Evolutionary conservation across 192 early-diverging fungal species (phyloP).

Genomic region (Entomortierella lignicola): DNA sequence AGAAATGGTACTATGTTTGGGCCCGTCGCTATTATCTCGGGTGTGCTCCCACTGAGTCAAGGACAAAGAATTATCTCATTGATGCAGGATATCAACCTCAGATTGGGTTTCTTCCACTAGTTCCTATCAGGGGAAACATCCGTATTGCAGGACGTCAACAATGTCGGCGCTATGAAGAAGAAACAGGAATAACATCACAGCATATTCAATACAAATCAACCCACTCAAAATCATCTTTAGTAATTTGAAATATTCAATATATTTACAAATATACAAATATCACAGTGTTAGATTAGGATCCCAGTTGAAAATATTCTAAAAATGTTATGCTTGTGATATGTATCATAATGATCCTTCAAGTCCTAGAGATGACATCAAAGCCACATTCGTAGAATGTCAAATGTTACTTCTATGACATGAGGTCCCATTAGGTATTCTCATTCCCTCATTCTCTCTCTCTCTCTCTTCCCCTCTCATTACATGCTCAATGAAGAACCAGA

Average conservation of each 20-base stretch:
- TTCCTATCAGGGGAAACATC: not conserved
- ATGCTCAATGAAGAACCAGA: slow-evolving; percentile 30
- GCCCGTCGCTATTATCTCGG: not conserved
- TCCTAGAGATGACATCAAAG: no score
- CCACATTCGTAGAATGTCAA: not conserved
- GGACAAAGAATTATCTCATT: not conserved
- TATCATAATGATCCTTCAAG: no score
- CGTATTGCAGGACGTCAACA: not conserved
- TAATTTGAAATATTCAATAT: no score
- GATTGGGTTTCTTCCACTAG: not conserved
- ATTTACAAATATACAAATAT: no score
- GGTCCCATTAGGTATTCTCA: no score
- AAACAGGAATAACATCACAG: not conserved
- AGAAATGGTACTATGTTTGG: not conserved
- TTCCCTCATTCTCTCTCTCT: not conserved
- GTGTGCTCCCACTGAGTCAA: not conserved
- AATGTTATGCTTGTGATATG: no score
- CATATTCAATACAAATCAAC: not conserved
- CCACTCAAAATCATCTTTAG: not conserved
- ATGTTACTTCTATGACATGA: not conserved
- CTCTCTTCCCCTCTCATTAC: not conserved
- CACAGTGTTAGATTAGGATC: no score
- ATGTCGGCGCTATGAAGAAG: not conserved
- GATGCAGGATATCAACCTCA: not conserved
- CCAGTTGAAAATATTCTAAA: no score